Percentiles rank a stretch among this genome's conserved stretches.
phyloP scores from a whole-genome alignment of 495 filamentous ascomycete species.

The Neurospora tetrasperma region DNA sequence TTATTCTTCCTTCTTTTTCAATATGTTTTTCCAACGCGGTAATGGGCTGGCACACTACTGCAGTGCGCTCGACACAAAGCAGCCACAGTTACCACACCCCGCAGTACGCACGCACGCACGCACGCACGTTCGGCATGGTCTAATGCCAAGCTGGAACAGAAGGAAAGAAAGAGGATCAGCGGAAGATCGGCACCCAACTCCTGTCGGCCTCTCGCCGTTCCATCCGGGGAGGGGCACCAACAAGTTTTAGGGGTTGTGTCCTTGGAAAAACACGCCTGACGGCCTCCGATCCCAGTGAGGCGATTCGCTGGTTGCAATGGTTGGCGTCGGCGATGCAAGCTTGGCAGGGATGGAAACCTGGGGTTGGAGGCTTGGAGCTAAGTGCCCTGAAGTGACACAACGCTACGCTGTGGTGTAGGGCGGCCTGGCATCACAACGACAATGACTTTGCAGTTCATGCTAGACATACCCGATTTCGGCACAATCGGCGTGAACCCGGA shows the following conservation, averaged over 20 bases:
- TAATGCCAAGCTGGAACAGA: background rate
- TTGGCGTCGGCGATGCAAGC: background rate
- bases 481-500: no score
- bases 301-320: background rate
- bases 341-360: background rate
- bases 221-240: background rate
- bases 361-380: background rate
- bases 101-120: background rate
- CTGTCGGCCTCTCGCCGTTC: background rate
- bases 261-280: background rate
- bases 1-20: no score
- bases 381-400: background rate
- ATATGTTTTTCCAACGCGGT: background rate
- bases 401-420: background rate
- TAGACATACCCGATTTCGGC: no score
- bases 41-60: background rate
- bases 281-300: background rate
- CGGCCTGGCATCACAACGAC: background rate
- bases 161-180: background rate
- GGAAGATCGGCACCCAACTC: background rate
- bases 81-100: background rate
- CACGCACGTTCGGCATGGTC: background rate
- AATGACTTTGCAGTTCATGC: background rate
- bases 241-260: background rate
- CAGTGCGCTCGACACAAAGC: background rate